Evolutionary conservation across 1,284 basidiomycete genomes (phyloP).

Genomic region (Austropuccinia psidii): DNA sequence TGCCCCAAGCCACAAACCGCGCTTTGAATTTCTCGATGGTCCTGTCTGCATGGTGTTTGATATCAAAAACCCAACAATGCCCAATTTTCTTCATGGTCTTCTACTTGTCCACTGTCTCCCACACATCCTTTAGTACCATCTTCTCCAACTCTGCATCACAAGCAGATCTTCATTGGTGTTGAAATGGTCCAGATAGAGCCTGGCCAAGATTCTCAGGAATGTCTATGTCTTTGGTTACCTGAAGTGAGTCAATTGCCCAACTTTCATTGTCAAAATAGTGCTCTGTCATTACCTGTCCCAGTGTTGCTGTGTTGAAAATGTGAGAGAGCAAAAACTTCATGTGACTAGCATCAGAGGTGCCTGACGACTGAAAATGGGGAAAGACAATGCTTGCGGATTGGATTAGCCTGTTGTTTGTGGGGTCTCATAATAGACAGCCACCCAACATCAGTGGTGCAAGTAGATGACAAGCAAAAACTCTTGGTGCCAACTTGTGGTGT

Average conservation of each 20-base stretch:
- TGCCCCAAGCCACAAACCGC: no score
- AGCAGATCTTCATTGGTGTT: neutral
- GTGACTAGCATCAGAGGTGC: no score
- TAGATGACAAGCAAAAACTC: neutral
- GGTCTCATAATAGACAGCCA: no score
- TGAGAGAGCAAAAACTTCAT: no score
- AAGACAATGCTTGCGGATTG: no score
- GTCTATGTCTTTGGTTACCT: neutral
- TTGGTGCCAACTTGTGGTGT: neutral
- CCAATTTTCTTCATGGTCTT: no score
- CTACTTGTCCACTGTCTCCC: neutral
- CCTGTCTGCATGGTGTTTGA: no score
- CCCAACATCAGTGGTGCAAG: no score
- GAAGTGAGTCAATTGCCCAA: neutral
- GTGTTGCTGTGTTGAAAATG: neutral
- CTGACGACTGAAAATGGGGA: no score
- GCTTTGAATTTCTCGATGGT: no score
- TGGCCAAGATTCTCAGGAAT: neutral
- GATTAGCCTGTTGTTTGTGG: no score
- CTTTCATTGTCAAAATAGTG: neutral
- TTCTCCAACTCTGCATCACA: neutral
- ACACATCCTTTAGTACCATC: neutral
- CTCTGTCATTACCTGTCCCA: neutral
- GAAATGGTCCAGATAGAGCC: neutral
- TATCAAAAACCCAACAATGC: no score